These are phyloP conservation scores for Termitomyces sp. DNA, from an alignment of 1,284 basidiomycete genomes.

Conservation along the genomic window DNA sequence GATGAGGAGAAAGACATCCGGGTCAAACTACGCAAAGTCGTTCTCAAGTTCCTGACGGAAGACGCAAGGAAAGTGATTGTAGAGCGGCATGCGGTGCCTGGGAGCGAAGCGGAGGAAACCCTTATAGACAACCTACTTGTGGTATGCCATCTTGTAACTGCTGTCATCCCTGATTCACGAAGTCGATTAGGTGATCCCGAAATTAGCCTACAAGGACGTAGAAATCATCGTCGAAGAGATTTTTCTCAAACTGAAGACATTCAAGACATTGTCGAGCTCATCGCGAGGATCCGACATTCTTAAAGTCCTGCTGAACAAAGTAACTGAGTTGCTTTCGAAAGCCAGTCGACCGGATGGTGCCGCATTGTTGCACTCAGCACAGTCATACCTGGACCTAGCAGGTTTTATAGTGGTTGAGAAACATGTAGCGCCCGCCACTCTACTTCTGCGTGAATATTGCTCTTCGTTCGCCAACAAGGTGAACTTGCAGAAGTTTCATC, in stretches of 20 bases:
- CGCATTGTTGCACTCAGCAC: constrained; percentile 31
- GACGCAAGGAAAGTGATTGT: constrained; percentile 47
- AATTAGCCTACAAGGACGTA: constrained; percentile 35
- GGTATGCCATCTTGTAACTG: constrained; percentile 29
- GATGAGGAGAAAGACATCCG: constrained; percentile 57
- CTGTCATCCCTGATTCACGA: constrained; percentile 1
- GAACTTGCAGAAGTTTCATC: constrained; percentile 38
- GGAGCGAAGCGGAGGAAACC: constrained; percentile 41
- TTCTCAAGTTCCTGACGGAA: constrained; percentile 51
- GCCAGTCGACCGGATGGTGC: constrained; percentile 29
- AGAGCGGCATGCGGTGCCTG: constrained; percentile 39
- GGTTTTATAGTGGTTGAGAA: constrained; percentile 39
- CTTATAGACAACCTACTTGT: constrained; percentile 44
- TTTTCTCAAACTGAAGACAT: constrained; percentile 45
- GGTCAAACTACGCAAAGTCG: constrained; percentile 50
- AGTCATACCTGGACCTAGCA: constrained; percentile 44
- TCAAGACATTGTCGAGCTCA: constrained; percentile 25
- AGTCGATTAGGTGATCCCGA: constrained; percentile 42
- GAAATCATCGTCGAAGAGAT: constrained; percentile 50
- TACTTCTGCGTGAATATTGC: constrained; percentile 50
- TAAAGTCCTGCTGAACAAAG: constrained; percentile 38
- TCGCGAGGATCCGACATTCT: constrained; percentile 40
- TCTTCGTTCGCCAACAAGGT: constrained; percentile 41
- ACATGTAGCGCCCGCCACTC: constrained; percentile 35
- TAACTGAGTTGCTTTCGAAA: constrained; percentile 30